phyloP scores from a whole-genome alignment of 108 stramenopile genomes.

The Chaetoceros muelleri region DNA sequence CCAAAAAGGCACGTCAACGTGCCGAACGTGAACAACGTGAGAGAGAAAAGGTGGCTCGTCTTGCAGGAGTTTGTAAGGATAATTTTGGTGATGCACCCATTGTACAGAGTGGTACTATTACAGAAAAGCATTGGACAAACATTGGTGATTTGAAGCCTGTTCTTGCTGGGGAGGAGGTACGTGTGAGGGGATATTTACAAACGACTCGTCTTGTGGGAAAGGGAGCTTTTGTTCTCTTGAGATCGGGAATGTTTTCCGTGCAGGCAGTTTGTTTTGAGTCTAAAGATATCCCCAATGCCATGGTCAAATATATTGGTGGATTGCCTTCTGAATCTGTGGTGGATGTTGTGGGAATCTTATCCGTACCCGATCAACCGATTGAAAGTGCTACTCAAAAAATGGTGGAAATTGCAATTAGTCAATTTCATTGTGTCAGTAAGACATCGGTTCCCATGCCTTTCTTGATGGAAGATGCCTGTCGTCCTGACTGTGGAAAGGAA shows the following conservation, averaged over 20 bases:
- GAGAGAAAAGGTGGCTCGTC: slow-evolving; percentile 68
- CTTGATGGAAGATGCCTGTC: slow-evolving; percentile 95
- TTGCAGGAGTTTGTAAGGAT: slow-evolving; percentile 62
- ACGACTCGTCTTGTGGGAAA: slow-evolving; percentile 82
- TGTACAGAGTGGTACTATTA: slow-evolving; percentile 58
- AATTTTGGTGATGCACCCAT: slow-evolving; percentile 89
- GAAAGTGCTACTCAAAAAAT: slow-evolving; percentile 86
- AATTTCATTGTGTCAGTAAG: slow-evolving; percentile 82
- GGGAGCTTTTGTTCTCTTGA: slow-evolving; percentile 89
- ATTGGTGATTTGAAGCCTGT: slow-evolving; percentile 64
- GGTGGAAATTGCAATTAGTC: slow-evolving; percentile 85
- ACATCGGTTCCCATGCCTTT: slow-evolving; percentile 85
- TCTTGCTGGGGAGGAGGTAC: slow-evolving; percentile 62
- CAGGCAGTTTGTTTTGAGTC: slow-evolving; percentile 87
- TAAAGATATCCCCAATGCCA: slow-evolving; percentile 52
- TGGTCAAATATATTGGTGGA: slow-evolving; percentile 93
- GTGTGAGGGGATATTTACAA: slow-evolving; percentile 86
- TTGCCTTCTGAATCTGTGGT: slow-evolving; percentile 90
- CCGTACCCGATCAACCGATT: slow-evolving; percentile 70
- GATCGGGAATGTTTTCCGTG: slow-evolving; percentile 84
- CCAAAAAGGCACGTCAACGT: slow-evolving; percentile 74
- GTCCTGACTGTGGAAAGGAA: slow-evolving; percentile 77
- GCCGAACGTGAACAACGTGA: slow-evolving; percentile 69
- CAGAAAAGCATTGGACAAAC: slow-evolving; percentile 55
- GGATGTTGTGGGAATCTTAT: slow-evolving; percentile 80